Conservation (phyloP, 2,329 filamentous ascomycete genomes). For the Lachnellula cervina region DNA sequence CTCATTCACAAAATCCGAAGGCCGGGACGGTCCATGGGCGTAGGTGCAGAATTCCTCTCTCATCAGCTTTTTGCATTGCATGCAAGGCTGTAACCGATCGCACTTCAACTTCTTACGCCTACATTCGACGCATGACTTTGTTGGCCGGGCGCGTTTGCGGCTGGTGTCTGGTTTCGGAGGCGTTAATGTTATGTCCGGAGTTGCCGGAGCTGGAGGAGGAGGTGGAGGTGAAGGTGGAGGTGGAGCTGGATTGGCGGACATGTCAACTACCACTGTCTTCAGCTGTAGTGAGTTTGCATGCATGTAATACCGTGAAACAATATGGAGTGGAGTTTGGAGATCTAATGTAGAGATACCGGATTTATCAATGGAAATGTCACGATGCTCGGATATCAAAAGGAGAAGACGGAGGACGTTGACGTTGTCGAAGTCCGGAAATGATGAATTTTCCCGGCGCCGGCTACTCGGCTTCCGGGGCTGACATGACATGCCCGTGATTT, state of each 20-base stretch:
- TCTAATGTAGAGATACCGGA: too few relatives aligned
- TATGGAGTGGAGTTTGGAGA: too few relatives aligned
- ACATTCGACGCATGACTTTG: conserved; percentile 53
- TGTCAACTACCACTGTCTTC: not conserved
- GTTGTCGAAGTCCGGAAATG: not conserved
- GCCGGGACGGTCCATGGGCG: not conserved
- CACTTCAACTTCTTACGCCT: conserved; percentile 53
- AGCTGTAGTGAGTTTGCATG: too few relatives aligned
- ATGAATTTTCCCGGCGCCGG: not conserved
- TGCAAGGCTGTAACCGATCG: conserved; percentile 50
- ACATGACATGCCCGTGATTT: not conserved
- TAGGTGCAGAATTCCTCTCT: conserved; percentile 3
- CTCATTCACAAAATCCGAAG: not conserved
- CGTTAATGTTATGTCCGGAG: not conserved
- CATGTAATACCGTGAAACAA: too few relatives aligned
- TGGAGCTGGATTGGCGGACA: not conserved
- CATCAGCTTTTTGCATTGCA: conserved; percentile 39
- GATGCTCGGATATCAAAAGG: not conserved
- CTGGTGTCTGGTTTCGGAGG: not conserved
- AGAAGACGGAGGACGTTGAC: not conserved
- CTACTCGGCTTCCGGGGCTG: not conserved
- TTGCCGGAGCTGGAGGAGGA: not conserved
- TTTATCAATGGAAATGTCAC: not conserved
- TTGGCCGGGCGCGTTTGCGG: conserved; percentile 41
- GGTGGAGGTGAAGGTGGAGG: too few relatives aligned